Base-by-base conservation (phyloP, 192 early-diverging fungal genomes). In the Backusella morwellensis region DNA sequence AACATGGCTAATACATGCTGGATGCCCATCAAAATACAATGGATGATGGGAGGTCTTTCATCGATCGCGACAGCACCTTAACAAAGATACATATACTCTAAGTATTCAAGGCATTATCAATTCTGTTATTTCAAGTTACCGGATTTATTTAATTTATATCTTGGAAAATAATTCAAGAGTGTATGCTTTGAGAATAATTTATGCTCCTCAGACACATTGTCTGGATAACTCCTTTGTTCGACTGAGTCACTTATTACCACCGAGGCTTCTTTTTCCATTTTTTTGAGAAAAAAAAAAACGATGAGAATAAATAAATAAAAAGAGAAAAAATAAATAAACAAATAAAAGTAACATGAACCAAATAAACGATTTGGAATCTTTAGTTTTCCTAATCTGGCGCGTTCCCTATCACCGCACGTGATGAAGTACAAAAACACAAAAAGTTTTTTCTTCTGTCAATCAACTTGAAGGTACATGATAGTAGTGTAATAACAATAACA, bases 1-100 rank as follows among this genome's bases (percentile, higher is more conserved):
- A 90, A 89, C 88, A 89, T 89, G 29, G 88, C 82, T 41, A 90
- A 66, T 34, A 89, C 76, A 78, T 90, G 86, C 63, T 89, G 88
- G 11, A 83, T 12, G 17, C 85, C 86, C 59, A 88, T 66, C 41
- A 88, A 50, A 23, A 89, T 23, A 38, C 76, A 63, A 8, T 81
- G 77, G n/a, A 63, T 40, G 1, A 67, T 75, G 12, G 84, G 35
- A 35, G 82, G 79, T 47, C 86, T 71, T 75, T 87, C 85, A 32
- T 81, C 76, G 23, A 78, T 77, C 32, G 67, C 42, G 40, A 84
- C 74, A 44, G 73, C 12, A 52, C 81, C 81, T 77, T 66, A 3
- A 47, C 23, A 71, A 42, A 2, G 26, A 14, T 11, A 29, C 21
- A 2, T 35, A 70, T 15, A 29, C 29, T 70, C 6, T 70, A 70